These are phyloP conservation scores for Novymonas esmeraldas DNA, from an alignment of 208 protist genomes.

Conservation along the genomic window DNA sequence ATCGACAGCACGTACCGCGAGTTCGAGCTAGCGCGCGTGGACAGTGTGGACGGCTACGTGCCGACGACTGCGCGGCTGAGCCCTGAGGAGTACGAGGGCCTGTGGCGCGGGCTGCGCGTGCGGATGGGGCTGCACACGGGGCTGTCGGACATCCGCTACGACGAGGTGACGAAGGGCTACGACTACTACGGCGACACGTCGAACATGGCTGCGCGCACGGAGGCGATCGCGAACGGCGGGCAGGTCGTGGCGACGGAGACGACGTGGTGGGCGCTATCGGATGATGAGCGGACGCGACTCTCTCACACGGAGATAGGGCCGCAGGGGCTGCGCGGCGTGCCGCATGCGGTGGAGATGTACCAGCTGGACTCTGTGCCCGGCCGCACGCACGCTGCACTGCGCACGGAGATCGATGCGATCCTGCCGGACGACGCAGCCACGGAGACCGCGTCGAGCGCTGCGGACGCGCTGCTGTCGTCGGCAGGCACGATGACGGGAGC, in stretches of 20 bases:
- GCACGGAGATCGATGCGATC: no score
- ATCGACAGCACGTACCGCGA: constrained; percentile 55
- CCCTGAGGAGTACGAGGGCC: constrained; percentile 33
- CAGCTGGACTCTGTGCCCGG: no score
- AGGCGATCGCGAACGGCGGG: constrained; percentile 72
- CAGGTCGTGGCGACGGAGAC: constrained; percentile 64
- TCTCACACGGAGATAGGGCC: constrained; percentile 30
- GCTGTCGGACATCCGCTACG: constrained; percentile 58
- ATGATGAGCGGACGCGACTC: constrained; percentile 29
- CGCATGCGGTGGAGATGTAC: no score
- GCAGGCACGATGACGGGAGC: no score
- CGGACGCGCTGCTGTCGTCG: no score
- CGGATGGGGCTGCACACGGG: constrained; percentile 68
- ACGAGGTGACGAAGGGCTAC: constrained; percentile 67
- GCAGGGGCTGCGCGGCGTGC: no score
- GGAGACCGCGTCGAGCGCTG: no score
- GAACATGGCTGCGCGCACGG: constrained; percentile 86
- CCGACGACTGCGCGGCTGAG: constrained; percentile 38
- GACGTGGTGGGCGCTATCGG: constrained; percentile 43
- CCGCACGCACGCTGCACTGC: no score
- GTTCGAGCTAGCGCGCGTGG: constrained; percentile 41
- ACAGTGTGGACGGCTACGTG: constrained; percentile 19
- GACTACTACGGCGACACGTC: constrained; percentile 78
- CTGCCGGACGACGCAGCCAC: no score
- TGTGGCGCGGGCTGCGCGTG: constrained; percentile 59